phyloP scores from a whole-genome alignment of 2,329 filamentous ascomycete genomes.

The Aspergillus niger region DNA sequence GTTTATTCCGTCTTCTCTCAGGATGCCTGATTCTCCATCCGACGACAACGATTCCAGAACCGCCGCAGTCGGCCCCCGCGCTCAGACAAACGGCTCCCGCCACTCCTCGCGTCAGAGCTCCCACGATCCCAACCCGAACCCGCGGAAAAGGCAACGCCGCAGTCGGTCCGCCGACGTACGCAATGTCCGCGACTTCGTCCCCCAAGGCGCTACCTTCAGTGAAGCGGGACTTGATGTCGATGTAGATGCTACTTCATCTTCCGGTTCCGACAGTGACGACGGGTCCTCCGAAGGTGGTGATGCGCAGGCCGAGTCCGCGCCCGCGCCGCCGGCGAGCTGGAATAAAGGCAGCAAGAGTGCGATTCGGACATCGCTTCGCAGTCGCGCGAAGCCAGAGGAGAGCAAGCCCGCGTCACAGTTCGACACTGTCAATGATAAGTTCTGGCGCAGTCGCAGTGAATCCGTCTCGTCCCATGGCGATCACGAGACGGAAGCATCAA shows the following conservation, averaged over 20 bases:
- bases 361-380: conserved; percentile 46
- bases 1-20: neutral
- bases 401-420: conserved; percentile 27
- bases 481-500: conserved; percentile 11
- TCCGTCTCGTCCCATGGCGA: conserved; percentile 29
- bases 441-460: conserved; percentile 41
- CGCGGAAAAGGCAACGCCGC: conserved; percentile 31
- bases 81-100: conserved; percentile 28
- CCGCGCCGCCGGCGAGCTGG: conserved; percentile 43
- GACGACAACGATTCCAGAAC: conserved; percentile 51
- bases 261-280: conserved; percentile 23
- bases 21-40: conserved; percentile 31
- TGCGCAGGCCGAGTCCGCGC: conserved; percentile 16
- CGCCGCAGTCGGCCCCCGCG: conserved; percentile 44
- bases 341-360: conserved; percentile 46
- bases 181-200: conserved; percentile 41
- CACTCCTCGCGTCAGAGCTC: conserved; percentile 22
- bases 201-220: conserved; percentile 40
- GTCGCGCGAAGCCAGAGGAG: conserved; percentile 24
- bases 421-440: conserved; percentile 40
- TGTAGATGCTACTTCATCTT: conserved; percentile 34
- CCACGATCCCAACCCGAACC: conserved; percentile 25
- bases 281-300: conserved; percentile 19
- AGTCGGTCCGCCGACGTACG: conserved; percentile 25
- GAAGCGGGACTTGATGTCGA: conserved; percentile 36